Evolutionary conservation across 2,329 filamentous ascomycete genomes (phyloP), one percentile per base, ranked within the genome.

Genomic region (Cytospora schulzeri): DNA sequence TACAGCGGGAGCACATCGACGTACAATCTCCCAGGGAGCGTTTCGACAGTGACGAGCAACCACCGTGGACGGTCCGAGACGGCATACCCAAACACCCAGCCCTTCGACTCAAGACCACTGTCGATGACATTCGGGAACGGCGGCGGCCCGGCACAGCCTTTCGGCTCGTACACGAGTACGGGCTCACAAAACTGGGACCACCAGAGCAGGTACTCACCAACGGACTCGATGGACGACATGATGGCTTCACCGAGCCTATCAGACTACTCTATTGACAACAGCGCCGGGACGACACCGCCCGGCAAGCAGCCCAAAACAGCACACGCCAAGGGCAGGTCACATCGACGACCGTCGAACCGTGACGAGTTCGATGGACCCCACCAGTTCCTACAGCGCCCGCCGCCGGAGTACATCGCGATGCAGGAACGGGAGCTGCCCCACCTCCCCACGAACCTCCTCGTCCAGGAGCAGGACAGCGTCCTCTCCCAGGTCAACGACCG

Each of bases 321-420:
- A 51, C 77, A 79, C 58, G 85, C 85, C 71, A 76, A 77, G 59
- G 53, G 19, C 38, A 62, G 59, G 50, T 78, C 84, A 19, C 88
- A 91, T 73, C 84, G 90, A 70, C 85, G 90, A 33, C 87, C 91
- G 29, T 91, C 90, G 51, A 93, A 93, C 78, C 85, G 92, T 66
- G 92, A 96, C 80, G 92, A 95, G 77, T 96, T 96, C 77, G 92
- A 95, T 77, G 92, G 92, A 3, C 91, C 92, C 11, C 90, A 93
- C 70, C 92, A 96, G 75, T 89, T 93, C 69, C 81, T 96, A 69
- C 88, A 91, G 68, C 85, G 88, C 54, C 91, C 91, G 48, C 83
- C 88, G 26, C 83, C 88, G 62, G 87, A 89, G 68, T 88, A 89
- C 71, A 84, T 92, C 70, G 89, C 90, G 67, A 84, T 88, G 76